Evolutionary conservation across 2,329 filamentous ascomycete genomes (phyloP).

Genomic region (Sporothrix mexicana): DNA sequence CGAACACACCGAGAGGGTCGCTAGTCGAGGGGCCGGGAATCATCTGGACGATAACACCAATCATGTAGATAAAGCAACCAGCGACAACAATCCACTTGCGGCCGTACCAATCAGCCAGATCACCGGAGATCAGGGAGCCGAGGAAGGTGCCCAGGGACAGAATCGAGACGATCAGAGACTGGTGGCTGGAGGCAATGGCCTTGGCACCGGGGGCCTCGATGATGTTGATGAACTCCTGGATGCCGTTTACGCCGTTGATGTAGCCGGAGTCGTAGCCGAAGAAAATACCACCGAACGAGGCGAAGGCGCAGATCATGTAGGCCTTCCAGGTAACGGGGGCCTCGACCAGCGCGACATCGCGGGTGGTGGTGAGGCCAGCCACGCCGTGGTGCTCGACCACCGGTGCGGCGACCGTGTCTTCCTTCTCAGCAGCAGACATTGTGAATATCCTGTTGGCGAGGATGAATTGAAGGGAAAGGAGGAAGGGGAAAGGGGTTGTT

Average conservation of each 20-base stretch:
- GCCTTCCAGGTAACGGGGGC: conserved; percentile 72
- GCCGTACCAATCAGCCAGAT: conserved; percentile 76
- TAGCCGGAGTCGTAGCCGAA: conserved; percentile 82
- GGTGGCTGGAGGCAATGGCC: conserved; percentile 50
- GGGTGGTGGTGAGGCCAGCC: conserved; percentile 42
- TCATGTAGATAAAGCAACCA: conserved; percentile 72
- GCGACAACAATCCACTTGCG: conserved; percentile 73
- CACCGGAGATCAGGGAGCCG: conserved; percentile 76
- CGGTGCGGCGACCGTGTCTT: conserved; percentile 17
- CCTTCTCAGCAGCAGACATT: conserved; percentile 37
- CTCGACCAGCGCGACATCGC: conserved; percentile 66
- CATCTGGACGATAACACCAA: conserved; percentile 73
- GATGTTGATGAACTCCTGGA: conserved; percentile 56
- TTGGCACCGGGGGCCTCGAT: conserved; percentile 53
- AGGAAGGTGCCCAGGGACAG: conserved; percentile 81
- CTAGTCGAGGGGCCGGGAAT: conserved; percentile 54
- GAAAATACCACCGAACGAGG: conserved; percentile 75
- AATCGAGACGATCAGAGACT: conserved; percentile 72
- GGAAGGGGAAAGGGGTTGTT: neutral
- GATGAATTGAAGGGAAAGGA: neutral
- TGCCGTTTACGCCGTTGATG: conserved; percentile 69
- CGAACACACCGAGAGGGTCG: conserved; percentile 64
- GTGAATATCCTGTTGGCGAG: conserved; percentile 9
- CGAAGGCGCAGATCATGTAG: conserved; percentile 72
- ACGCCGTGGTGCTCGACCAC: conserved; percentile 31